Conservation (phyloP, 2,329 filamentous ascomycete species). For the Acrodontium crateriforme region DNA sequence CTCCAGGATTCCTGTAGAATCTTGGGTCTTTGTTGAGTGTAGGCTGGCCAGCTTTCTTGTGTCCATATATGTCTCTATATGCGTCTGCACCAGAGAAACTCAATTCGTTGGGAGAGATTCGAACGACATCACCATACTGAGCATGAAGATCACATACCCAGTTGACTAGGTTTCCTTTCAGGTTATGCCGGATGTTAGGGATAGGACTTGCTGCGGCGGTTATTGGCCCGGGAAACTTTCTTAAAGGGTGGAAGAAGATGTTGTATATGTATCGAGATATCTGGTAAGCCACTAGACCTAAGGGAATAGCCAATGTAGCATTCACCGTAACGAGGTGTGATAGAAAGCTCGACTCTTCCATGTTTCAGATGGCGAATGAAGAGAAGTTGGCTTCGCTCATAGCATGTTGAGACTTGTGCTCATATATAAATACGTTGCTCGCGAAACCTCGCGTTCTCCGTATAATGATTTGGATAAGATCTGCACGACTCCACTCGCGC, state of each 20-base stretch:
- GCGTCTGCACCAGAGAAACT: constrained; percentile 27
- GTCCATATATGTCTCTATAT: constrained; percentile 32
- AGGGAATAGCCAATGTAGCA: too few species aligned
- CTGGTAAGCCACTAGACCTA: not conserved
- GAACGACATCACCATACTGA: constrained; percentile 33
- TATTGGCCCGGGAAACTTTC: constrained; percentile 27
- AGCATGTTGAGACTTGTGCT: too few species aligned
- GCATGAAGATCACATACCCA: constrained; percentile 20
- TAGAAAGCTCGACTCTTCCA: too few species aligned
- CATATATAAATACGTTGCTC: too few species aligned
- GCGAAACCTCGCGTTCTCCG: too few species aligned
- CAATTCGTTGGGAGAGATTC: constrained; percentile 35
- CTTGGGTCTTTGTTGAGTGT: constrained; percentile 2
- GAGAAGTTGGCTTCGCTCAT: too few species aligned
- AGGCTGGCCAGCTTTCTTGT: constrained; percentile 8
- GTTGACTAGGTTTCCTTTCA: constrained; percentile 6
- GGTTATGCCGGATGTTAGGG: constrained; percentile 10
- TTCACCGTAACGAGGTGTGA: too few species aligned
- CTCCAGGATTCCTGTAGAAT: constrained; percentile 1
- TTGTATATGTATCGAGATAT: constrained; percentile 22
- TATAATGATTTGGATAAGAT: too few species aligned
- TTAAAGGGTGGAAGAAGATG: constrained; percentile 29
- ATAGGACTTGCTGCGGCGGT: constrained; percentile 20
- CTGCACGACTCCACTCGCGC: too few species aligned
- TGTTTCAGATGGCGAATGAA: too few species aligned